Conservation (phyloP, 768 basidiomycete species). For the Exidia glandulosa region DNA sequence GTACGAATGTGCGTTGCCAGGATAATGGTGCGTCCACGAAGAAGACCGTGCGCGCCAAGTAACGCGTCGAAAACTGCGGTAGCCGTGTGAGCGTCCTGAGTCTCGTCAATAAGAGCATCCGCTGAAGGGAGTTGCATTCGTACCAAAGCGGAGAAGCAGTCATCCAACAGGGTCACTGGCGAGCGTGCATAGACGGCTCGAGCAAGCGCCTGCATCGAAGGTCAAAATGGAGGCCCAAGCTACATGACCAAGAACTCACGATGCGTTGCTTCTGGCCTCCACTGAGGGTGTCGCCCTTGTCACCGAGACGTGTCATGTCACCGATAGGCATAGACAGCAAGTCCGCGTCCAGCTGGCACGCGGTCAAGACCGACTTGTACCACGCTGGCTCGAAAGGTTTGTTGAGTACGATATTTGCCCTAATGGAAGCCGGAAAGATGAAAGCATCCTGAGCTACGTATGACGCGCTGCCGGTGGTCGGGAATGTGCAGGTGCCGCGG, state of each 20-base stretch:
- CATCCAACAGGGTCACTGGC: background rate
- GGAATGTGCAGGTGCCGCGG: background rate
- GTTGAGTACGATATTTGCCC: slow-evolving; percentile 28
- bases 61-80: background rate
- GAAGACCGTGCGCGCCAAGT: background rate
- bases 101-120: background rate
- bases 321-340: slow-evolving; percentile 23
- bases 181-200: background rate
- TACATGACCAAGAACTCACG: background rate
- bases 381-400: slow-evolving; percentile 18
- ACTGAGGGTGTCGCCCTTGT: slow-evolving; percentile 4
- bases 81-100: background rate
- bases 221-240: background rate
- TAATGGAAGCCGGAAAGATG: slow-evolving; percentile 20
- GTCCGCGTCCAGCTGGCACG: slow-evolving; percentile 20
- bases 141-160: background rate
- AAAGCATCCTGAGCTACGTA: slow-evolving; percentile 27
- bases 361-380: slow-evolving; percentile 16
- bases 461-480: background rate
- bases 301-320: slow-evolving; percentile 17
- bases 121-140: background rate
- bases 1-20: background rate
- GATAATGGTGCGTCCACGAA: background rate
- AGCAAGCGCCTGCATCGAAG: background rate
- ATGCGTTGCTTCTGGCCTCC: background rate